phyloP scores from a whole-genome alignment of 306 rosid species.

The Prunus mongolica region DNA sequence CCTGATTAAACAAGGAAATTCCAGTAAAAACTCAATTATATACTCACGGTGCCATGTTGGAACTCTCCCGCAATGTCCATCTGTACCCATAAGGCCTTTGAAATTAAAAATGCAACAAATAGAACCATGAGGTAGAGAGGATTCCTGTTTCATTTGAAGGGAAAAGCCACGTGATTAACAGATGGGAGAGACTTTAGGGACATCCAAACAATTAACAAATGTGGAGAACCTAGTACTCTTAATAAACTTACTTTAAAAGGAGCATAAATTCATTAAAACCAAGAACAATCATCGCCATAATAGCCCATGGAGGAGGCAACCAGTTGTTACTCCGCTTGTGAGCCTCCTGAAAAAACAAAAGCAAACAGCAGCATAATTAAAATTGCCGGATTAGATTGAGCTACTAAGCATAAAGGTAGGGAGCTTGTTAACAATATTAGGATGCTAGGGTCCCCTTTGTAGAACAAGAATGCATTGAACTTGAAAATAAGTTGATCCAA shows the following conservation, averaged over 20 bases:
- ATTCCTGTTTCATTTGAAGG: constrained; percentile 57
- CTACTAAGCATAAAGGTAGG: not conserved
- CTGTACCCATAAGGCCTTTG: constrained; percentile 81
- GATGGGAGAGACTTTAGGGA: not conserved
- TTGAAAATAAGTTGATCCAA: not conserved
- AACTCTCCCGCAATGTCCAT: constrained; percentile 66
- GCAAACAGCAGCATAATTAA: not conserved
- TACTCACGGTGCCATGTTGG: constrained; percentile 72
- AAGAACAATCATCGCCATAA: constrained; percentile 61
- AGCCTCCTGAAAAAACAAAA: constrained; percentile 63
- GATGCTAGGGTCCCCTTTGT: not conserved
- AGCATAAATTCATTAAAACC: constrained; percentile 91
- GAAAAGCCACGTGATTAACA: constrained; percentile 10
- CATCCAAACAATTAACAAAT: not conserved
- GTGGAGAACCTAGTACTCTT: constrained; percentile 1
- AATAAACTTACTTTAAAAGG: constrained; percentile 60
- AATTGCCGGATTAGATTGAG: not conserved
- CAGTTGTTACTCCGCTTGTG: constrained; percentile 70
- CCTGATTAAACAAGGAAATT: not conserved
- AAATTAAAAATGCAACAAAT: constrained; percentile 59
- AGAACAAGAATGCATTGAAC: not conserved
- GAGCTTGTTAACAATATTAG: not conserved
- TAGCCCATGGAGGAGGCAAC: constrained; percentile 98
- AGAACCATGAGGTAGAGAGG: constrained; percentile 64
- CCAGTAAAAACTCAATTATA: not conserved